Evolutionary conservation across 2,329 filamentous ascomycete genomes (phyloP), one percentile per base, ranked within the genome.

Genomic region (Penicillium sp.): DNA sequence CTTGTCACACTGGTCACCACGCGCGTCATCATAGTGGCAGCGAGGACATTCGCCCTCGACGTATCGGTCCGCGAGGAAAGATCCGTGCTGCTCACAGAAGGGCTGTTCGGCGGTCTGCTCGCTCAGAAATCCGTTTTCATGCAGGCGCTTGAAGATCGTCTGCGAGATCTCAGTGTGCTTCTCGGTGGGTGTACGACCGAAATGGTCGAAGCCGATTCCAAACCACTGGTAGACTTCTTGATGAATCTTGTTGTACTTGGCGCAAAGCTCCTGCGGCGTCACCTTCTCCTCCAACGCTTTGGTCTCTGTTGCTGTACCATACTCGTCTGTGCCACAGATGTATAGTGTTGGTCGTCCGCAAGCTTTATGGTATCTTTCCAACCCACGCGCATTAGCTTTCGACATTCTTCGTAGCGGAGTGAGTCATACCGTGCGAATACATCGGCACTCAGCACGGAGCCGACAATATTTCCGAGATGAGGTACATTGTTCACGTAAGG

Each of bases 161-260:
- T 96, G 92, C 7, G 89, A 85, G 54, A 98, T 96, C 51, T 87
- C 78, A 14, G 88, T 95, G 67, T 96, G 92, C 56, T 92, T 78
- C 37, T 77, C 68, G 12, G 90, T 96, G 2, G 89, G 87, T 4
- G 92, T 96, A 42, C 89, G 83, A 46, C 89, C 92, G 61, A 96
- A 98, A 65, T 89, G 82, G 68, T 96, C 90, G 61, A 96, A 96
- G 41, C 77, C 81, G 58, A 96, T 90, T 59, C 88, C 80, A 70
- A 98, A 98, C 87, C 90, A 95, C 64, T 93, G 78, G 66, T 96
- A 96, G 50, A 95, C 84, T 32, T 84, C 85, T 55, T 87, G 80
- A 68, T 95, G 90, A 42, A 94, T 80, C 55, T 79, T 80, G 69
- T 93, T 85, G 72, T 93, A 95, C 70, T 95, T 93, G 66, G 85